Evolutionary conservation across 1,284 basidiomycete genomes (phyloP).

Genomic region (Leccinum subrobustum): DNA sequence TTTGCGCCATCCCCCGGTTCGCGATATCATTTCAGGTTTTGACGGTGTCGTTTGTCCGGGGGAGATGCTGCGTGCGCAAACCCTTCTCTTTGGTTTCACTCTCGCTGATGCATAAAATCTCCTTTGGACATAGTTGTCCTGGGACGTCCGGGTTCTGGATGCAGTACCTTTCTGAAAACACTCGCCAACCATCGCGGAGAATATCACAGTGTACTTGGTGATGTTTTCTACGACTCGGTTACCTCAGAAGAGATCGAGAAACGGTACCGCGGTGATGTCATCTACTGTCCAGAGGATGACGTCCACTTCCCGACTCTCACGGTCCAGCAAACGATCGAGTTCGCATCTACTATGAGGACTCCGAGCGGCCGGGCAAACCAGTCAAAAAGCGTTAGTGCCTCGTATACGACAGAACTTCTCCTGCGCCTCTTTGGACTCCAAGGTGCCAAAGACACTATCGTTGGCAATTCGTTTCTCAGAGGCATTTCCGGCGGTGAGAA

Average conservation of each 20-base stretch:
- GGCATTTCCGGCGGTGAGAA: slow-evolving; percentile 82
- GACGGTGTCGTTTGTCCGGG: slow-evolving; percentile 29
- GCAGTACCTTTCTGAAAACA: too few relatives aligned
- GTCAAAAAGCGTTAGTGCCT: slow-evolving; percentile 33
- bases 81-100: slow-evolving; percentile 16
- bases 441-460: slow-evolving; percentile 54
- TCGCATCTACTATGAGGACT: slow-evolving; percentile 56
- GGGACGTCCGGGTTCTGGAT: too few relatives aligned
- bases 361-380: slow-evolving; percentile 33
- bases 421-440: slow-evolving; percentile 70
- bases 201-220: too few relatives aligned
- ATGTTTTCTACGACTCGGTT: too few relatives aligned
- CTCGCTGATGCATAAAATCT: background rate
- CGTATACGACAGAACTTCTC: slow-evolving; percentile 50
- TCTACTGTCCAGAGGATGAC: too few relatives aligned
- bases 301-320: slow-evolving; percentile 41
- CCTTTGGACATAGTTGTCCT: background rate
- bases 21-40: slow-evolving; percentile 47
- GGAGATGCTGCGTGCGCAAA: slow-evolving; percentile 53
- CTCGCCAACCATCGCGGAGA: too few relatives aligned
- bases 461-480: slow-evolving; percentile 72
- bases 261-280: too few relatives aligned
- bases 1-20: slow-evolving; percentile 44
- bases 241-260: too few relatives aligned
- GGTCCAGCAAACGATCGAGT: slow-evolving; percentile 61